Base-by-base conservation (phyloP, 2,329 filamentous ascomycete genomes). In the Zasmidium angulare region DNA sequence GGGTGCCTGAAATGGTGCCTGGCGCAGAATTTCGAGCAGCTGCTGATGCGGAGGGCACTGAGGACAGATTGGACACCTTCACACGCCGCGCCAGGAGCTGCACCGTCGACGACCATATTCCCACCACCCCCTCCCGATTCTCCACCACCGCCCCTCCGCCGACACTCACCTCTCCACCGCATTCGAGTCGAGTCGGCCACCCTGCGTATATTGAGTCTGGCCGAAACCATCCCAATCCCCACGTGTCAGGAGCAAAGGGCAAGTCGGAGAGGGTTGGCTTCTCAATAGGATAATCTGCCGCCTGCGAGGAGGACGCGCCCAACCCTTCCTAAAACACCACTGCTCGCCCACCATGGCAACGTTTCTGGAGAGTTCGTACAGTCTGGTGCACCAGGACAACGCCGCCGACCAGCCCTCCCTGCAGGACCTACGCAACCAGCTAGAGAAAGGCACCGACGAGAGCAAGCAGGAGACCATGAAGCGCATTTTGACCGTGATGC, bases 381-480 rank as follows among this genome's bases (percentile, higher is more conserved):
- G 91, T 79, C 81, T 99, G 79, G 91, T 99, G 79, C 93, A 97
- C 78, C 88, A 95, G 85, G 95, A 99, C 86, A 98, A 97, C 83
- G 85, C 91, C 64, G 90, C 93, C 68, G 95, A 98, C 77, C 88
- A 96, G 72, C 93, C 95, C 59, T 87, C 89, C 63, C 82, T 95
- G 77, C 91, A 92, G 74, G 95, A 99, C 76, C 84, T 99, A 78
- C 92, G 91, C 78, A 91, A 87, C 70, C 70, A 72, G 56, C 65
- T 76, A 52, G 74, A 76, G 62, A 76, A 76, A 68, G 74, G 74
- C 60, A 74, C 60, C 46, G 74, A 76, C 63, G 74, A 76, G 56
- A 67, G 63, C 59, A 76, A 76, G 65, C 65, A 71, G 55, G 73
- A 75, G 31, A 76, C 74, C 19, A 96, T 96, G 91, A 96, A 95